Evolutionary conservation across 1,284 basidiomycete genomes (phyloP).

Genomic region (Tetrapyrgos nigripes): DNA sequence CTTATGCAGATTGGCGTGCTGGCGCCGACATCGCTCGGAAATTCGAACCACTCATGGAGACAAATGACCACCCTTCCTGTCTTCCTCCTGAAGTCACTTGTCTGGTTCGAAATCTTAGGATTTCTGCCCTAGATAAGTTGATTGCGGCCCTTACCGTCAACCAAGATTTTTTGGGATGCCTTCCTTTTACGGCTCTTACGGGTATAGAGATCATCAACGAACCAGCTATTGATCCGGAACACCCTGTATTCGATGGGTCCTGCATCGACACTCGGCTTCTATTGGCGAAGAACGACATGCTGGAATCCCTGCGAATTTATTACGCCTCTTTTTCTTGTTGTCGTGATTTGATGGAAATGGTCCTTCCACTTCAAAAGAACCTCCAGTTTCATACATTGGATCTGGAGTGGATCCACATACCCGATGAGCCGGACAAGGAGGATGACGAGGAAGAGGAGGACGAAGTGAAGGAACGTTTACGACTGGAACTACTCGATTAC

Average conservation of each 20-base stretch:
- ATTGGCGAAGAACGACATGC: not conserved
- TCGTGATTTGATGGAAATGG: too few species aligned
- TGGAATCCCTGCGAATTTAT: too few species aligned
- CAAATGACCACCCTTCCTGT: constrained; percentile 11
- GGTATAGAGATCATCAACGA: not conserved
- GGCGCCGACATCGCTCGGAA: constrained; percentile 2
- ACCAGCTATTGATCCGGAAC: not conserved
- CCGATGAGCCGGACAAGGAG: too few species aligned
- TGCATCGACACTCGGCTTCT: not conserved
- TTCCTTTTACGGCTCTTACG: not conserved
- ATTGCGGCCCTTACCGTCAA: not conserved
- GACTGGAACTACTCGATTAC: too few species aligned
- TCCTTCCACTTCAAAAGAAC: too few species aligned
- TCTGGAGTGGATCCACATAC: too few species aligned
- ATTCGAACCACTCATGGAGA: not conserved
- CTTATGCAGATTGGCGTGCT: not conserved
- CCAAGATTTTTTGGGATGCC: not conserved
- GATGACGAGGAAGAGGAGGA: too few species aligned
- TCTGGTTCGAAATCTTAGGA: not conserved
- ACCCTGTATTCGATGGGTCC: too few species aligned
- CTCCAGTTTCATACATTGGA: too few species aligned
- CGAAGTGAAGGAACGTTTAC: too few species aligned
- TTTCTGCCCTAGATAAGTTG: not conserved
- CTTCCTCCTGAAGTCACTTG: constrained; percentile 10
- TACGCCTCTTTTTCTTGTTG: too few species aligned